Evolutionary conservation across 805 yeast species (phyloP), one percentile per base, ranked within the genome.

Genomic region (Candida ortonii): DNA sequence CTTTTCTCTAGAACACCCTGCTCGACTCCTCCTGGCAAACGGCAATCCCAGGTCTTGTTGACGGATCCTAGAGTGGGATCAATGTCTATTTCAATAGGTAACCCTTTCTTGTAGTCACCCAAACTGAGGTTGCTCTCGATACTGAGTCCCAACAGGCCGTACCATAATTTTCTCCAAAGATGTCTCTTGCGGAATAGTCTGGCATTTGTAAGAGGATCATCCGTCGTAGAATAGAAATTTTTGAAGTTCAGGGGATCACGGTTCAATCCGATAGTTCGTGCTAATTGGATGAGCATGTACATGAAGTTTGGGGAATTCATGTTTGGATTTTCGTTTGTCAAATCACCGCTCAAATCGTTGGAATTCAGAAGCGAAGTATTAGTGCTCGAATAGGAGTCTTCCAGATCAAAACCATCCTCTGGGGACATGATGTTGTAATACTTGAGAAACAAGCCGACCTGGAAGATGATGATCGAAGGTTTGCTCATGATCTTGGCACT

Each of bases 371-470:
- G 30, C 15, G 52, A 33, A 11, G 43, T 34, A 33, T 45, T 49
- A 14, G 46, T 30, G 44, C 50, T 55, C 4, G 63, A 64, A 15
- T 65, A 57, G 3, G 67, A 61, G 41, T 68, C 74, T 39, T 61
- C 68, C 24, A 62, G 44, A 38, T 62, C 67, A 41, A 62, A 62
- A 2, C 72, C 73, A 41, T 73, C 78, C 41, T 78, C 81, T 1
- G 84, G 81, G 8, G 82, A 73, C 41, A 68, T 65, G 39, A 64
- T 68, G 43, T 67, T 70, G 57, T 78, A 80, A 26, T 70, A 54
- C 40, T 77, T 77, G 52, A 78, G 66, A 52, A 63, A 76, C 12
- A 77, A 55, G 1, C 77, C 79, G 48, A 77, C 76, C 49, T 80
- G 87, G 20, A 81, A 70, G 11, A 77, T 65, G 16, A 67, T 64